Conservation (phyloP, 805 yeast genomes). For the Komagataella pastoris region DNA sequence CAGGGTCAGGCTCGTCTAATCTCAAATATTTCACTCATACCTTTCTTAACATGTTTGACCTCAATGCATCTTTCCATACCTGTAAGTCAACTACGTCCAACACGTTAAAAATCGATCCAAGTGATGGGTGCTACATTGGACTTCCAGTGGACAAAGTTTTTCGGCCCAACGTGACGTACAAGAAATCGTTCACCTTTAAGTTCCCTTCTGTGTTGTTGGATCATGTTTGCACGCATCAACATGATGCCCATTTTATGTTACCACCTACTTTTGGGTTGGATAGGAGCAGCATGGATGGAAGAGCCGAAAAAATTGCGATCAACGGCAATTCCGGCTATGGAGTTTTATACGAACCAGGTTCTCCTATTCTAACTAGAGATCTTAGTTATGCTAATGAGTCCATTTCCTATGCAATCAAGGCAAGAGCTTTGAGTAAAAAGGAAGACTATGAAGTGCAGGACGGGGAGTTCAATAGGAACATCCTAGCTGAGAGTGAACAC, state of each 20-base stretch:
- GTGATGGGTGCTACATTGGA: constrained; percentile 19
- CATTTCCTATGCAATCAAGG: constrained; percentile 38
- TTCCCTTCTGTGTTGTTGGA: constrained; percentile 41
- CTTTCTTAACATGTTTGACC: constrained; percentile 2
- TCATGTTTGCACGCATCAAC: constrained; percentile 30
- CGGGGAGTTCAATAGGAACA: not conserved
- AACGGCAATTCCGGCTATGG: constrained; percentile 40
- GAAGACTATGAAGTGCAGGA: not conserved
- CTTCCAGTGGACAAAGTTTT: constrained; percentile 30
- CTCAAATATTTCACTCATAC: not conserved
- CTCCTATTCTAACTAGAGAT: constrained; percentile 40
- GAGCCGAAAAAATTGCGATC: constrained; percentile 12
- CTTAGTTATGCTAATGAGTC: constrained; percentile 24
- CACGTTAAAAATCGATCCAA: not conserved
- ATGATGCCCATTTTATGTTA: constrained; percentile 11
- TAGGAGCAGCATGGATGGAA: constrained; percentile 11
- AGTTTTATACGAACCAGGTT: constrained; percentile 29
- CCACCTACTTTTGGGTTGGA: constrained; percentile 30
- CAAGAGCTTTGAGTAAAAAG: constrained; percentile 33
- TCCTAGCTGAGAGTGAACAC: constrained; percentile 11
- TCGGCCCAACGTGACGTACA: constrained; percentile 31
- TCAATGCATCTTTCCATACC: constrained; percentile 1
- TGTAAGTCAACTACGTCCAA: not conserved
- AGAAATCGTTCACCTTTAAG: constrained; percentile 43
- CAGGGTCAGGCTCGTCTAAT: not conserved